Percentiles rank a stretch among this genome's conserved stretches.
These are phyloP conservation scores for Zygnema circumcarinatum DNA, from an alignment of 139 green algal species.

Conservation along the genomic window DNA sequence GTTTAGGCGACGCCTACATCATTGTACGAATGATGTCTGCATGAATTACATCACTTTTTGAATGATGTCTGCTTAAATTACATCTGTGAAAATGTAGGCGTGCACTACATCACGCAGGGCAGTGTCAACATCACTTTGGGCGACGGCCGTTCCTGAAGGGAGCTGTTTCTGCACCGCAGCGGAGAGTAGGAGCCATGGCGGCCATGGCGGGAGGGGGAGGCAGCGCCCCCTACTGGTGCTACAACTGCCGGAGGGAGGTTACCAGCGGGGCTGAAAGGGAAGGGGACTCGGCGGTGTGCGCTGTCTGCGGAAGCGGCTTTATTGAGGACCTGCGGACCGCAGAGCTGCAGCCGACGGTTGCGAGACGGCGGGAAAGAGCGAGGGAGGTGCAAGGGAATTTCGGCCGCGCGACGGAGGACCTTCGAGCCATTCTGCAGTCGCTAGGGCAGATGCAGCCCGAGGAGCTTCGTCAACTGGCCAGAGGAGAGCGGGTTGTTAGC, in stretches of 20 bases:
- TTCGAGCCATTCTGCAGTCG: not conserved
- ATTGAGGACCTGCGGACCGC: not conserved
- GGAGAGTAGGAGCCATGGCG: too few species aligned
- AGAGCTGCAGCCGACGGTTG: not conserved
- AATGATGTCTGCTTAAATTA: too few species aligned
- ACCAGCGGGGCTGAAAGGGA: not conserved
- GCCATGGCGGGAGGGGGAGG: not conserved
- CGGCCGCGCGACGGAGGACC: not conserved
- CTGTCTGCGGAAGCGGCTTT: constrained; percentile 5
- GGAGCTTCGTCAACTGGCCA: not conserved
- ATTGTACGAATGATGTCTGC: too few species aligned
- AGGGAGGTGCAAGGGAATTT: not conserved
- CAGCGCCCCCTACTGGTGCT: not conserved
- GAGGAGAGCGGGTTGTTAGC: not conserved
- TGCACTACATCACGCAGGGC: too few species aligned
- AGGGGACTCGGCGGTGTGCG: not conserved
- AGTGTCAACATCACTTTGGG: too few species aligned
- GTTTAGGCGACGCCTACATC: too few species aligned
- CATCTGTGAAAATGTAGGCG: too few species aligned
- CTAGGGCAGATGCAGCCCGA: not conserved
- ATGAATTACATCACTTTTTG: too few species aligned
- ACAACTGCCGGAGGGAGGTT: not conserved
- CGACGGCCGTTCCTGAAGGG: too few species aligned
- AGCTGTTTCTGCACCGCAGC: too few species aligned
- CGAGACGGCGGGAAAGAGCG: not conserved